Evolutionary conservation across 495 filamentous ascomycete genomes (phyloP), one percentile per base, ranked within the genome.

Genomic region (Penicillium pancosmium): DNA sequence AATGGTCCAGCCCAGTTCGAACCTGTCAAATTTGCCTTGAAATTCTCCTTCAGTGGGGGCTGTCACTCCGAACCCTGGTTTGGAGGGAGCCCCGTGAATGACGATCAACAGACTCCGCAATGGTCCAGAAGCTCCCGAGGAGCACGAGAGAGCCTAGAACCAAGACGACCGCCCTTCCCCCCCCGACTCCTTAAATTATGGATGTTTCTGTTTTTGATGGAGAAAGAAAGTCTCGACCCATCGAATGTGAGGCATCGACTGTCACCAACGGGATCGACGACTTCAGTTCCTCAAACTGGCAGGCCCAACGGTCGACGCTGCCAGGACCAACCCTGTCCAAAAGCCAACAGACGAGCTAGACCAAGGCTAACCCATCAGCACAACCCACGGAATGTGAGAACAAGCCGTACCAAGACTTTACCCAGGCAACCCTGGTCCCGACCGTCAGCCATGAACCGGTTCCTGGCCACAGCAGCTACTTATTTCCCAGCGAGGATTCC

Each of bases 21-120:
- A 19, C 41, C 21, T 48, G 46, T 48, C 46, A 51, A n/a, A 50
- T 51, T 36, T 33, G 11, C 18, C 21, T 25, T 34, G 49, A 27
- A 12, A 27, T 31, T 9, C 8, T 9, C 16, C 7, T n/a, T 44
- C 41, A 25, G 40, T 53, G 19, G 50, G 56, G 50, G 55, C 38
- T 55, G 57, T 50, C 47, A 55, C 11, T 49, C 38, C 58, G 52
- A 60, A 55, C 58, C 54, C 48, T 57, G 59, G 54, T 48, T 57
- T 49, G 27, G 27, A 34, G n/a, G 5, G 15, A 35, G 16, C 31
- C 34, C 27, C 49, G 48, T 41, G 43, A 64, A 60, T 63, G 44
- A 56, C 46, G 50, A 59, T 56, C 52, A 62, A 57, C 50, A 8
- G 59, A 59, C 59, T 66, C 63, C 63, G 59, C 62, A 65, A 61